Evolutionary conservation across 176 grass and related monocot genomes (phyloP).

Genomic region (Themeda triandra): DNA sequence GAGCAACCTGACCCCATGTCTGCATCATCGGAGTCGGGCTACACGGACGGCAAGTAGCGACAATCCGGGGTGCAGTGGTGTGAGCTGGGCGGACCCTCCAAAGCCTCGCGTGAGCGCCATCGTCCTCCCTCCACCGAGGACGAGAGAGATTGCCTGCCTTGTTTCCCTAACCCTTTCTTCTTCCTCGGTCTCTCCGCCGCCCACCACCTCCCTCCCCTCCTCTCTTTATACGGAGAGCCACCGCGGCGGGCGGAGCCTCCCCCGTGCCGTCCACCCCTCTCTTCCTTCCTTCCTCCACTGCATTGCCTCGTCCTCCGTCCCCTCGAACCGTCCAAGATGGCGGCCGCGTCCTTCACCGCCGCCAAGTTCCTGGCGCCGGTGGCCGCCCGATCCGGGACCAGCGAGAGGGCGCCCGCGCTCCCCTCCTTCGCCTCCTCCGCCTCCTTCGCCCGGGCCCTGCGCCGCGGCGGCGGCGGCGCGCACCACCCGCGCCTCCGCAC

Average conservation of each 20-base stretch:
- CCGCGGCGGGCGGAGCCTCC: not conserved
- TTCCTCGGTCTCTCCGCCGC: conserved; percentile 51
- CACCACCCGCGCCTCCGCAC: conserved; percentile 27
- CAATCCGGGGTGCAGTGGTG: not conserved
- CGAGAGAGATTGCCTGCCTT: not conserved
- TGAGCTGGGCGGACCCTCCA: conserved; percentile 22
- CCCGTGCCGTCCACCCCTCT: not conserved
- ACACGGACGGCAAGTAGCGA: not conserved
- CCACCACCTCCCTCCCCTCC: not conserved
- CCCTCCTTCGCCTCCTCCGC: not conserved
- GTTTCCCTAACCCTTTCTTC: conserved; percentile 3
- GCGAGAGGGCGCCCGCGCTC: conserved; percentile 8
- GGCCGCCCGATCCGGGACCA: conserved; percentile 53
- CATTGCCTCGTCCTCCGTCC: not conserved
- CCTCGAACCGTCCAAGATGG: conserved; percentile 2
- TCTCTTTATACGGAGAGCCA: conserved; percentile 50
- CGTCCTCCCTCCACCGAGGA: not conserved
- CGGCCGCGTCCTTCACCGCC: conserved; percentile 71
- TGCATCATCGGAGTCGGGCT: no score
- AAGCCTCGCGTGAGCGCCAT: not conserved
- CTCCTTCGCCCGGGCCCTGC: not conserved
- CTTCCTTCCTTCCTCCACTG: not conserved
- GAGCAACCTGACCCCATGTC: not conserved
- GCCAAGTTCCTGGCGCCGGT: conserved; percentile 59
- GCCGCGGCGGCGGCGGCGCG: conserved; percentile 4